A percentile compares a stretch with the other conserved stretches of the same genome.
phyloP scores from a whole-genome alignment of 768 basidiomycete genomes.

The Collybiopsis confluens region DNA sequence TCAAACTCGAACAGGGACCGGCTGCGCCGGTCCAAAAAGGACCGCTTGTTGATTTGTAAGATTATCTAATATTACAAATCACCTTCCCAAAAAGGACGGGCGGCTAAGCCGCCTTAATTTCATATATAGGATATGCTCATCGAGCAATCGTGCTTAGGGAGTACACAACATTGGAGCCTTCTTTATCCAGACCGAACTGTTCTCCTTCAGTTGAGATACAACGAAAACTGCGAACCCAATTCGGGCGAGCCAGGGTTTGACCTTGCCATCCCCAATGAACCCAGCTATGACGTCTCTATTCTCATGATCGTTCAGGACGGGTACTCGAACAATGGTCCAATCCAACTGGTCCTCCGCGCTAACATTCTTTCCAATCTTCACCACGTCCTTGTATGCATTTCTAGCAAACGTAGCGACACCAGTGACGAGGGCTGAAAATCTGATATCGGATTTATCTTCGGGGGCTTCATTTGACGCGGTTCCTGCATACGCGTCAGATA shows the following conservation, averaged over 20 bases:
- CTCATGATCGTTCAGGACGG: slow-evolving; percentile 48
- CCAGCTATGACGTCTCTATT: slow-evolving; percentile 50
- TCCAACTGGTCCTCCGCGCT: slow-evolving; percentile 47
- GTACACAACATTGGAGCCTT: slow-evolving; percentile 39
- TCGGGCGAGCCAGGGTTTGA: slow-evolving; percentile 46
- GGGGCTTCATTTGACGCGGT: slow-evolving; percentile 63
- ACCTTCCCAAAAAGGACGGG: too few relatives aligned
- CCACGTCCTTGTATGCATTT: slow-evolving; percentile 65
- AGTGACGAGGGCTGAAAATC: slow-evolving; percentile 40
- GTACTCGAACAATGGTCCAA: slow-evolving; percentile 72
- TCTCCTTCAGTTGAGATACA: slow-evolving; percentile 46
- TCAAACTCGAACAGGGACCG: too few relatives aligned
- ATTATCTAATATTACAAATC: too few relatives aligned
- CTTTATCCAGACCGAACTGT: slow-evolving; percentile 53
- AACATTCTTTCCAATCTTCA: slow-evolving; percentile 56
- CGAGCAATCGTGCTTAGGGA: neutral
- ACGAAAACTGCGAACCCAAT: slow-evolving; percentile 59
- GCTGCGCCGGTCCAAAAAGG: too few relatives aligned
- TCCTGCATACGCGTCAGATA: slow-evolving; percentile 23
- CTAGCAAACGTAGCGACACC: slow-evolving; percentile 39
- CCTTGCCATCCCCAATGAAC: slow-evolving; percentile 63
- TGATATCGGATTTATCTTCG: slow-evolving; percentile 50
- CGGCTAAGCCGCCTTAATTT: too few relatives aligned
- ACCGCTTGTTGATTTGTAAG: too few relatives aligned
- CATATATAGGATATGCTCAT: too few relatives aligned